phyloP scores from a whole-genome alignment of 179 eudicot species.

The Amaranthus tricolor region DNA sequence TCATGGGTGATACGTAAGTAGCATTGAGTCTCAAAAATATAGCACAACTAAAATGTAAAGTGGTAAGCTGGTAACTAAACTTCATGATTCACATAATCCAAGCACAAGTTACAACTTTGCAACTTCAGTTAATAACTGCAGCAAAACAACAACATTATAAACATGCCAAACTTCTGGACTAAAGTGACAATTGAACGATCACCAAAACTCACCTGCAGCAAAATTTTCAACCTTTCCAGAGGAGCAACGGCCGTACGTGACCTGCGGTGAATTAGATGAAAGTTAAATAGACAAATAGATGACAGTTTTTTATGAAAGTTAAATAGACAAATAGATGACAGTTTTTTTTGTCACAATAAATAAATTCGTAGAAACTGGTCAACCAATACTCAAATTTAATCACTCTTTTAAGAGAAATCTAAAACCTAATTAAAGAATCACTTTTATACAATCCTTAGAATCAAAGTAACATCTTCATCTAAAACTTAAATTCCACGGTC shows the following conservation, averaged over 20 bases:
- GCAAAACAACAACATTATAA: neutral
- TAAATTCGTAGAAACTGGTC: too few species aligned
- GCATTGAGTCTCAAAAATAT: neutral
- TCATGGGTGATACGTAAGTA: too few species aligned
- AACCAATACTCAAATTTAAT: neutral
- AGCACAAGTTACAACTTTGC: neutral
- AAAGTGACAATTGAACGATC: neutral
- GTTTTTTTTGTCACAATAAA: neutral
- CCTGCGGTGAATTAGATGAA: constrained; percentile 32
- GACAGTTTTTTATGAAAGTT: neutral
- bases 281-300: neutral
- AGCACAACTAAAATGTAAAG: neutral
- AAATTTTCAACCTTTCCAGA: constrained; percentile 67
- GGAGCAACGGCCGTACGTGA: constrained; percentile 96
- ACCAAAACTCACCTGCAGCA: constrained; percentile 61
- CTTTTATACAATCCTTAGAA: neutral
- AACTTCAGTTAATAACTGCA: neutral
- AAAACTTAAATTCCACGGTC: too few species aligned
- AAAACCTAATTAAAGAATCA: neutral
- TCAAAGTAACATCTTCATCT: too few species aligned
- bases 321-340: too few species aligned
- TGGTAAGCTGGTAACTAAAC: neutral
- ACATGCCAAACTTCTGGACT: neutral
- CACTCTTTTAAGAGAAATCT: neutral
- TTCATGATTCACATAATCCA: neutral